Base-by-base conservation (phyloP, 2,329 filamentous ascomycete genomes). In the Massarina eburnea region DNA sequence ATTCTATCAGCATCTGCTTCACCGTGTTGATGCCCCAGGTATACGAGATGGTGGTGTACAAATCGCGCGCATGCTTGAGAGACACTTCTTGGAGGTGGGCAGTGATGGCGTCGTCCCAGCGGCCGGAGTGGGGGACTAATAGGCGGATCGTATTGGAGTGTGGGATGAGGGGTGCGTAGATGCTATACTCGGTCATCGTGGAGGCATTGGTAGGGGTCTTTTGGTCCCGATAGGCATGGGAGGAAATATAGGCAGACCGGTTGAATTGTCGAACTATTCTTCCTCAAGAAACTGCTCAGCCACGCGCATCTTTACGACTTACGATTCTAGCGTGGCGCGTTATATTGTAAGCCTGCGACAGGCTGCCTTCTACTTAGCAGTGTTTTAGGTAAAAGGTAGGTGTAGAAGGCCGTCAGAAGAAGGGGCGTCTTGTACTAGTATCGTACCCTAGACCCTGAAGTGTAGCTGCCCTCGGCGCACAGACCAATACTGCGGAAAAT, bases 191-290 rank as follows among this genome's bases (percentile, higher is more conserved):
- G 14, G 39, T 21, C 39, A 41, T 41, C 8, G 34, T 14, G 3
- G 10, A 49, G 24, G 30, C 49, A 55, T 14, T 46, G 36, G 26
- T 51, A 43, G 3, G 49, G 43, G n/a, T 32, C n/a, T n/a, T n/a
- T n/a, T n/a, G n/a, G n/a, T n/a, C n/a, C n/a, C n/a, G n/a, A n/a
- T n/a, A n/a, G n/a, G n/a, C n/a, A n/a, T n/a, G n/a, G n/a, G n/a
- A n/a, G n/a, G n/a, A n/a, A n/a, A n/a, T n/a, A n/a, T 26, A 12
- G 24, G 24, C 24, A 12, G 24, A 26, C n/a, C n/a, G n/a, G n/a
- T n/a, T n/a, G n/a, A n/a, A n/a, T n/a, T n/a, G n/a, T n/a, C n/a
- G n/a, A n/a, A n/a, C n/a, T n/a, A n/a, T n/a, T n/a, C n/a, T n/a
- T n/a, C n/a, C n/a, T n/a, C n/a, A n/a, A n/a, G n/a, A n/a, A n/a